Evolutionary conservation across 2,329 filamentous ascomycete species (phyloP), one percentile per base, ranked within the genome.

Genomic region (Atkinsonella hypoxylon): DNA sequence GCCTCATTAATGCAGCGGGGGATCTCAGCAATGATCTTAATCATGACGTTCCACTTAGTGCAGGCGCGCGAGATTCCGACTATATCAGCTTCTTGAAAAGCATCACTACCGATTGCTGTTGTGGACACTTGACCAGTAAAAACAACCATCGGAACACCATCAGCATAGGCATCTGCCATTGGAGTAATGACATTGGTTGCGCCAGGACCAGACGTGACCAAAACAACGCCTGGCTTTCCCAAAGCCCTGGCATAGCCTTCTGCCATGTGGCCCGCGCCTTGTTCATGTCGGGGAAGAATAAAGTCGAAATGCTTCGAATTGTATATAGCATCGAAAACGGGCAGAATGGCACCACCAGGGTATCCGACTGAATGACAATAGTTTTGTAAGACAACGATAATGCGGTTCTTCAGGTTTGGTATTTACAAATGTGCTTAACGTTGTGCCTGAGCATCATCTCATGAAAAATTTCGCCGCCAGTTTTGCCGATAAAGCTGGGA

Each of bases 31-130:
- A 95, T 83, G 66, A 84, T 91, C 78, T 94, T 95, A 47, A 96
- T 89, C 89, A 97, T 94, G 53, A 95, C 88, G 62, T 97, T 97
- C 91, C 91, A 98, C 75, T 97, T 97, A 59, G 90, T 96, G 77
- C 90, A 96, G 20, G 90, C 83, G 62, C 91, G 81, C 34, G 89
- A 95, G 67, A 98, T 96, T 59, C 91, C 91, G 53, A 96, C 76
- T 38, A 95, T 83, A 64, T 98, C 93, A 53, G 89, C 90, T 71
- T 97, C 93, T 67, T 98, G 93, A 77, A 97, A 97, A 51, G 89
- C 89, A 67, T 97, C 91, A 55, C 86, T 94, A 54, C 91, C 93
- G 68, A 97, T 96, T 50, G 89, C 85, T 45, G 78, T 82, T 36
- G 91, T 97, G 8, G 82, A 77, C 54, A 98, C 91, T 79, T 98